These are phyloP conservation scores for Lachnellula arida DNA, from an alignment of 2,329 filamentous ascomycete genomes.

Conservation along the genomic window DNA sequence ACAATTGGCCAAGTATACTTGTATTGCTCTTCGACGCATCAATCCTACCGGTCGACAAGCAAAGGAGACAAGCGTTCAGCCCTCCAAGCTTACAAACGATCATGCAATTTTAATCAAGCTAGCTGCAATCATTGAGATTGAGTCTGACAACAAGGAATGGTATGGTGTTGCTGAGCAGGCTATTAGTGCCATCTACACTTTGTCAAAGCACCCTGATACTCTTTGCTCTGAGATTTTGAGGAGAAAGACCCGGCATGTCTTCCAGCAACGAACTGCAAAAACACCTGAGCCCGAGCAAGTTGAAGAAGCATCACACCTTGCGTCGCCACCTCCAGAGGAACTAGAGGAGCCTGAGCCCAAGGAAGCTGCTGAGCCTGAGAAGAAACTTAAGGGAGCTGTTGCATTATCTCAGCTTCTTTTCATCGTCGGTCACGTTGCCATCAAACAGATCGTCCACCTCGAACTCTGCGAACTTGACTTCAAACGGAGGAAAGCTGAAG, in stretches of 20 bases:
- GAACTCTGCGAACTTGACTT: slow-evolving; percentile 98
- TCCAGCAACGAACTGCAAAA: slow-evolving; percentile 37
- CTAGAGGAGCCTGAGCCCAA: slow-evolving; percentile 23
- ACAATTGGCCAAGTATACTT: slow-evolving; percentile 89
- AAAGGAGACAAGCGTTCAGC: slow-evolving; percentile 63
- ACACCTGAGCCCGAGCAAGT: slow-evolving; percentile 33
- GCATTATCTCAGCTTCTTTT: slow-evolving; percentile 88
- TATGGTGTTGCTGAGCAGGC: slow-evolving; percentile 94
- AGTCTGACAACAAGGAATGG: slow-evolving; percentile 91
- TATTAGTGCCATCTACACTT: slow-evolving; percentile 87
- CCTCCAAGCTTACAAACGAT: slow-evolving; percentile 82
- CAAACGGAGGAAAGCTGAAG: slow-evolving; percentile 89
- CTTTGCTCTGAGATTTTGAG: slow-evolving; percentile 88
- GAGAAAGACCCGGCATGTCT: slow-evolving; percentile 81
- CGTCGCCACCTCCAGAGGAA: slow-evolving; percentile 17
- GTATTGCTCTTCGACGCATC: slow-evolving; percentile 86
- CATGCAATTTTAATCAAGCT: slow-evolving; percentile 80
- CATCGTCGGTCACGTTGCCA: slow-evolving; percentile 91
- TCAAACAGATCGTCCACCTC: slow-evolving; percentile 98
- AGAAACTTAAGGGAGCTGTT: slow-evolving; percentile 63
- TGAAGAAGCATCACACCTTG: slow-evolving; percentile 29
- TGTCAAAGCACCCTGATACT: slow-evolving; percentile 90
- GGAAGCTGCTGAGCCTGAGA: slow-evolving; percentile 20
- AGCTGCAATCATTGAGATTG: slow-evolving; percentile 78
- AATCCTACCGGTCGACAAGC: slow-evolving; percentile 77